Conservation (phyloP, 2,329 filamentous ascomycete species). For the Fusarium verticillioides region DNA sequence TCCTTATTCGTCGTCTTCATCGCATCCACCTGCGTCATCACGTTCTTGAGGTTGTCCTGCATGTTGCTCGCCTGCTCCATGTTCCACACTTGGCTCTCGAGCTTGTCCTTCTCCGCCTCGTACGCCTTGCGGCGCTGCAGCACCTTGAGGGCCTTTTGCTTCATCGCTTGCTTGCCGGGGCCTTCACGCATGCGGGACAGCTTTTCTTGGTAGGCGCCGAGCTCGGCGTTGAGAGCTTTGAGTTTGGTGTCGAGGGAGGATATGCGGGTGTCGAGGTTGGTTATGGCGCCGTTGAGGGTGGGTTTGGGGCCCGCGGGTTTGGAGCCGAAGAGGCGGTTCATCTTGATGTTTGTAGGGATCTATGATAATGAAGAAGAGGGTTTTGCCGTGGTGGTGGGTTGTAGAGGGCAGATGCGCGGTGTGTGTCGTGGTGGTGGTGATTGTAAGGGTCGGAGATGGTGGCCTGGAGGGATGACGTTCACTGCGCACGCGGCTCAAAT, state of each 20-base stretch:
- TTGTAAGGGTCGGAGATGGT: conserved; percentile 18
- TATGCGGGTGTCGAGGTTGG: conserved; percentile 85
- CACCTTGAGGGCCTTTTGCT: conserved; percentile 93
- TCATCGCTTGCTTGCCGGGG: conserved; percentile 90
- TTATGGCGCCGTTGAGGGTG: conserved; percentile 83
- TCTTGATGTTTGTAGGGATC: conserved; percentile 53
- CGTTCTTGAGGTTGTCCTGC: conserved; percentile 98
- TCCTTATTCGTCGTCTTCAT: conserved; percentile 98
- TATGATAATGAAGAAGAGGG: accelerated
- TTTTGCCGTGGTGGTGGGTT: not conserved
- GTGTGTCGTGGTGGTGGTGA: not conserved
- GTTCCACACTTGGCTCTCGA: conserved; percentile 96
- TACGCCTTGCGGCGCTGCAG: conserved; percentile 94
- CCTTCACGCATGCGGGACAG: conserved; percentile 94
- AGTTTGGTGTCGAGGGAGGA: conserved; percentile 94
- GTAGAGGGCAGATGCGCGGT: not conserved
- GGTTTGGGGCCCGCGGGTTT: conserved; percentile 91
- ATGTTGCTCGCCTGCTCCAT: conserved; percentile 99
- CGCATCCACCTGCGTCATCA: conserved; percentile 97
- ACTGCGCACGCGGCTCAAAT: conserved; percentile 33
- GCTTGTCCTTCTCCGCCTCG: conserved; percentile 92
- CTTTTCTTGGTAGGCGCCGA: conserved; percentile 87
- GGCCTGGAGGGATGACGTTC: conserved; percentile 44
- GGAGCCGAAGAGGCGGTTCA: conserved; percentile 96
- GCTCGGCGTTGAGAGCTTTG: conserved; percentile 89